phyloP scores from a whole-genome alignment of 2,329 filamentous ascomycete species.

The Penicillium brevicompactum region DNA sequence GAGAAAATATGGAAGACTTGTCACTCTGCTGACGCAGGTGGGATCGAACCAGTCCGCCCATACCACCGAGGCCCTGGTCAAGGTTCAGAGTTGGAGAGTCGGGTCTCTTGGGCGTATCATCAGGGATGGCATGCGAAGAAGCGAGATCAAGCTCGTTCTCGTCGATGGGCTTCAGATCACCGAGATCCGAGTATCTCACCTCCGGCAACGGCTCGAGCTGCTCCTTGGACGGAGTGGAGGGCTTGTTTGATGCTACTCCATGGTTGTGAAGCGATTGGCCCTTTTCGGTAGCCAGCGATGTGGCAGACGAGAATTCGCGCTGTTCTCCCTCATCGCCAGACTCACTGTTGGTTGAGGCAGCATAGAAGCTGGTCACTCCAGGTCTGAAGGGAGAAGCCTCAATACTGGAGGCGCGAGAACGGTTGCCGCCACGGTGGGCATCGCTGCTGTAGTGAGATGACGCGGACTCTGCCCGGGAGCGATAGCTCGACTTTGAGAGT shows the following conservation, averaged over 20 bases:
- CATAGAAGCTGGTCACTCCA: slow-evolving; percentile 36
- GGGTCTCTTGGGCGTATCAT: slow-evolving; percentile 30
- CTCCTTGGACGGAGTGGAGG: slow-evolving; percentile 32
- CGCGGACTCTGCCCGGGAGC: slow-evolving; percentile 40
- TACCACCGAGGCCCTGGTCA: slow-evolving; percentile 62
- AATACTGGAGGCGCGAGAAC: slow-evolving; percentile 28
- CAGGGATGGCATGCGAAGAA: slow-evolving; percentile 2
- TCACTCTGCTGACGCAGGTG: slow-evolving; percentile 83
- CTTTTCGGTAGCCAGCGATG: slow-evolving; percentile 33
- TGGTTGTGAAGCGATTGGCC: slow-evolving; percentile 42
- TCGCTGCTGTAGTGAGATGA: slow-evolving; percentile 42
- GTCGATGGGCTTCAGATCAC: slow-evolving; percentile 44
- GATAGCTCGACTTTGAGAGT: slow-evolving; percentile 41
- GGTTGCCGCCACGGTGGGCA: slow-evolving; percentile 26
- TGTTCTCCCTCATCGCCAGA: slow-evolving; percentile 39
- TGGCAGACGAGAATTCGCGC: slow-evolving; percentile 24
- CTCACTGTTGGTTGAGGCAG: slow-evolving; percentile 41
- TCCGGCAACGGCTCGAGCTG: slow-evolving; percentile 36
- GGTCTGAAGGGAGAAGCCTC: slow-evolving; percentile 32
- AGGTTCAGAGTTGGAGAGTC: slow-evolving; percentile 79
- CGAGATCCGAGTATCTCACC: slow-evolving; percentile 40
- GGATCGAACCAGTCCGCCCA: slow-evolving; percentile 70
- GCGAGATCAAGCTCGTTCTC: slow-evolving; percentile 31
- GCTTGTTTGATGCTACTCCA: slow-evolving; percentile 32
- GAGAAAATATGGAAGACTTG: slow-evolving; percentile 75